Conservation (phyloP, 2,329 filamentous ascomycete genomes). For the Xylaria sp. region DNA sequence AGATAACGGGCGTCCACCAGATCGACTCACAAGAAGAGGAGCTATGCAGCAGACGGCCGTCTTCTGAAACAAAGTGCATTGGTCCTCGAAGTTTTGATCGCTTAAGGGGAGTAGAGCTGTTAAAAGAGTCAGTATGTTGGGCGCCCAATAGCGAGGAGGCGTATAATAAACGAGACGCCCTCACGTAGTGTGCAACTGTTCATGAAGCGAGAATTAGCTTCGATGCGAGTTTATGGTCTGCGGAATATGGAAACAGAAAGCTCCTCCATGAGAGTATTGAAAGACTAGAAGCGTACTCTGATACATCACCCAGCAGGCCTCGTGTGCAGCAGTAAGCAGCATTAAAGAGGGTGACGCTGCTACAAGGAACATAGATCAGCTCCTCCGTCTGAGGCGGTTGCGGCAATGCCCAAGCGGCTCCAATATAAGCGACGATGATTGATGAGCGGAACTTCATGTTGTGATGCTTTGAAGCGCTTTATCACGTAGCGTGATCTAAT, state of each 20-base stretch:
- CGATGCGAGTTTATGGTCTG: background rate
- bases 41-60: conserved; percentile 24
- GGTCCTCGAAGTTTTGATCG: conserved; percentile 21
- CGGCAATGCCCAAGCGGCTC: conserved; percentile 9
- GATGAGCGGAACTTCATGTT: conserved; percentile 18
- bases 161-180: background rate
- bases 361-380: conserved; percentile 16
- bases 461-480: conserved; percentile 1
- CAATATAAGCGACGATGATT: conserved; percentile 10
- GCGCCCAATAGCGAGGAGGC: background rate
- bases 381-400: conserved; percentile 1
- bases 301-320: conserved; percentile 9
- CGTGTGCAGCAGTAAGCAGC: conserved; percentile 16
- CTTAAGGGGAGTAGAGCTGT: conserved; percentile 22
- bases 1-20: background rate
- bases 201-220: conserved; percentile 4
- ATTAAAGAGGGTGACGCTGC: conserved; percentile 9
- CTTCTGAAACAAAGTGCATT: conserved; percentile 22
- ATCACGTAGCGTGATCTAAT: background rate
- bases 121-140: background rate
- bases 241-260: background rate
- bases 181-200: conserved; percentile 22
- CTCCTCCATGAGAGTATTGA: background rate
- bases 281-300: conserved; percentile 11
- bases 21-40: conserved; percentile 10